Base-by-base conservation (phyloP, 352 stramenopile species). In the Globisporangium perplexum region DNA sequence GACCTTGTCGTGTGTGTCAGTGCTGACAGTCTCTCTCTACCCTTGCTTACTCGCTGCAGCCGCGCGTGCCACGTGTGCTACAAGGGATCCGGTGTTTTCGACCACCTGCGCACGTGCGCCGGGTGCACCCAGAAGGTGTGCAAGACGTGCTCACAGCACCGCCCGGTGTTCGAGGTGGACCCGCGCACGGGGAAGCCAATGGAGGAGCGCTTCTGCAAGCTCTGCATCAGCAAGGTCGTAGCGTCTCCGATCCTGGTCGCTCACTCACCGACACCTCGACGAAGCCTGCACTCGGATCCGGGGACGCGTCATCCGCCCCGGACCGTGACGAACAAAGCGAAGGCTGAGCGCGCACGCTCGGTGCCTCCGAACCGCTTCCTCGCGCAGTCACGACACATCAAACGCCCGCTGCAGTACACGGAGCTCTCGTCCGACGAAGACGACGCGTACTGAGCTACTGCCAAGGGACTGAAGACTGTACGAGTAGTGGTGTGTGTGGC, bases 71-170 rank as follows among this genome's bases (percentile, higher is more conserved):
- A 53, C 26, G 23, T 30, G n/a, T 55, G 22, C 30, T 18, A 46
- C 52, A 57, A 57, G 24, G 26, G 30, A 11, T 24, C 23, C 17
- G 35, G 57, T 24, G 35, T 55, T 14, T 55, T 39, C 3, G 52
- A 57, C 30, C 48, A 45, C 30, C 31, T 51, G 2, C 42, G 15
- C 7, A 43, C 35, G 24, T 79, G 70, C 41, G 44, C 58, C 26
- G 65, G 60, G 12, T 79, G 70, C 30, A 47, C 62, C 18, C 42
- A 80, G 65, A 72, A 49, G 23, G 66, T 72, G 8, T 80, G 71
- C 58, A 71, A 68, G 56, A 56, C 65, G 30, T 80, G 71, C 49
- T 47, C 48, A n/a, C 33, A 47, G 33, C 17, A 47, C 33, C 56
- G 33, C 17, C 8, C 14, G 36, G 12, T 58, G 15, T 62, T 62